phyloP scores from a whole-genome alignment of 306 rosid species.

The Acacia confusa region DNA sequence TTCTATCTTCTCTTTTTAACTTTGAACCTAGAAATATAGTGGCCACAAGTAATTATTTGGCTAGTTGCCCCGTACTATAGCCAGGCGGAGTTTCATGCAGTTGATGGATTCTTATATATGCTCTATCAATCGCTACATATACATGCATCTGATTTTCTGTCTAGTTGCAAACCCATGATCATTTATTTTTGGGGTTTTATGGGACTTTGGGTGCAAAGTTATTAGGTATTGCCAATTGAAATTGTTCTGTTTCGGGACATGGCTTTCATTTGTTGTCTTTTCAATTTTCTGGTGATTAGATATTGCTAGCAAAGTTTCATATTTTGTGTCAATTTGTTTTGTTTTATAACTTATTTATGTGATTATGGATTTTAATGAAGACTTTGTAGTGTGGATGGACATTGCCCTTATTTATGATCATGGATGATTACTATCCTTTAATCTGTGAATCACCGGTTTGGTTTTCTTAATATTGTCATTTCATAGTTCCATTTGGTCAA shows the following conservation, averaged over 20 bases:
- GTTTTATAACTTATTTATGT: background rate
- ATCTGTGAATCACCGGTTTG: background rate
- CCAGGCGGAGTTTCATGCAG: background rate
- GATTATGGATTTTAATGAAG: background rate
- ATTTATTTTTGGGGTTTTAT: background rate
- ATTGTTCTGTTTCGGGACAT: background rate
- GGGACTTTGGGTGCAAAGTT: background rate
- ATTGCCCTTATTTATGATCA: background rate
- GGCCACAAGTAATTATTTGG: background rate
- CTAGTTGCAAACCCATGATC: background rate
- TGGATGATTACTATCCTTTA: background rate
- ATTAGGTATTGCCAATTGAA: conserved; percentile 11
- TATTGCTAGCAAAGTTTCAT: background rate
- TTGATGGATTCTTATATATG: background rate
- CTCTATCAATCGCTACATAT: background rate
- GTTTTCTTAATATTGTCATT: background rate
- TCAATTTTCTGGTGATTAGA: background rate
- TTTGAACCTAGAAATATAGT: background rate
- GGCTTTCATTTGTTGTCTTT: background rate
- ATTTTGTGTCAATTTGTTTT: background rate
- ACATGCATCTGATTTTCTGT: background rate
- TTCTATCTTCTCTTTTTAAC: background rate
- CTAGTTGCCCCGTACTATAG: background rate
- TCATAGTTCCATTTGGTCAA: background rate
- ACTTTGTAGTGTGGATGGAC: background rate